Percentiles rank a stretch among this genome's conserved stretches.
These are phyloP conservation scores for Solanum chiquidenum DNA, from an alignment of 257 asterid genomes.

Conservation along the genomic window DNA sequence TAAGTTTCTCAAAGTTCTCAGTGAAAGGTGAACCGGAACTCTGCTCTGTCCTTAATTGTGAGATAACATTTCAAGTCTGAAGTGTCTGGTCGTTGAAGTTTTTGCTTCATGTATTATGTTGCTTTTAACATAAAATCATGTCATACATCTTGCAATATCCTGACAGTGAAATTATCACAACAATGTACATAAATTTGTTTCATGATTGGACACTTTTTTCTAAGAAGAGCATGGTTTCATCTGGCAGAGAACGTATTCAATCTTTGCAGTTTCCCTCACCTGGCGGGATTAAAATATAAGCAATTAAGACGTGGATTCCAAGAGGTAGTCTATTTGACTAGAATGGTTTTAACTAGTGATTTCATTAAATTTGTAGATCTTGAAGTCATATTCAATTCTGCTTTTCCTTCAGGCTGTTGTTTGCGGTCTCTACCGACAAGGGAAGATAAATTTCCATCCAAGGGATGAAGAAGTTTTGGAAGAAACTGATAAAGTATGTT, in stretches of 20 bases:
- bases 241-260: constrained; percentile 93
- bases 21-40: neutral
- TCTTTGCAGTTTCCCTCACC: constrained; percentile 73
- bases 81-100: neutral
- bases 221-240: constrained; percentile 5
- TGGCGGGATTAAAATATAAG: constrained; percentile 61
- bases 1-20: neutral
- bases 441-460: constrained; percentile 79
- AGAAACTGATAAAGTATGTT: constrained; percentile 67
- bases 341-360: neutral
- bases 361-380: neutral
- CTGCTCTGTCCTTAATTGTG: neutral
- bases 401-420: constrained; percentile 54
- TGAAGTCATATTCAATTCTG: neutral
- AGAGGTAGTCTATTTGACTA: constrained; percentile 42
- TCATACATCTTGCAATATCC: neutral
- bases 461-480: constrained; percentile 62
- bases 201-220: neutral
- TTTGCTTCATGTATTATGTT: neutral
- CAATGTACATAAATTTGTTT: neutral
- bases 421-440: constrained; percentile 76
- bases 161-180: neutral
- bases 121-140: neutral
- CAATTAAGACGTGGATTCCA: constrained; percentile 77
- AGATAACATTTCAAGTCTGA: neutral